phyloP scores from a whole-genome alignment of 73 alveolate species.

The Paramecium sonneborni region DNA sequence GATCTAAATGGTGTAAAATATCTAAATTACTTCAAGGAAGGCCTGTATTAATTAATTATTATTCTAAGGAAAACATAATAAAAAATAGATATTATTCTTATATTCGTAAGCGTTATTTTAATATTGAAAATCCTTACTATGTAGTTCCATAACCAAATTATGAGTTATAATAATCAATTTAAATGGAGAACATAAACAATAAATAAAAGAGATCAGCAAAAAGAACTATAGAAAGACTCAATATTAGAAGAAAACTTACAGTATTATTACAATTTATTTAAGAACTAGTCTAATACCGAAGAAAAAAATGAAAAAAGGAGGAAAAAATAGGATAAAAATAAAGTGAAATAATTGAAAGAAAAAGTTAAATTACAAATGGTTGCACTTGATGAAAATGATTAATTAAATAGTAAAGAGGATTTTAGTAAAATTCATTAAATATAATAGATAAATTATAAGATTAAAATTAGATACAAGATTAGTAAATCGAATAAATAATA shows the following conservation, averaged over 20 bases:
- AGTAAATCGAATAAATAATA: neutral
- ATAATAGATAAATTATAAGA: neutral
- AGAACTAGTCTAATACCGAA: neutral
- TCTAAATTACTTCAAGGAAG: neutral
- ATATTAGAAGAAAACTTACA: neutral
- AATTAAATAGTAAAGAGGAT: neutral
- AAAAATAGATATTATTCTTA: constrained; percentile 37
- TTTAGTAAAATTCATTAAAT: neutral
- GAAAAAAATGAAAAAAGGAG: neutral
- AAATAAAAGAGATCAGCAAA: neutral
- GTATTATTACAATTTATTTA: neutral
- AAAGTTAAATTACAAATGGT: neutral
- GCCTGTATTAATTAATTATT: neutral
- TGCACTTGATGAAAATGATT: neutral
- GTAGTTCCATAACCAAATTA: neutral
- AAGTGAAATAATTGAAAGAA: neutral
- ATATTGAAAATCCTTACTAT: constrained; percentile 33
- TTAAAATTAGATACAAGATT: neutral
- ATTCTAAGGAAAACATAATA: constrained; percentile 44
- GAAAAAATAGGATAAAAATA: neutral
- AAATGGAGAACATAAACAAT: neutral
- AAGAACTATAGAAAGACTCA: neutral
- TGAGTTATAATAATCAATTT: neutral
- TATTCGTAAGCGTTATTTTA: constrained; percentile 4
- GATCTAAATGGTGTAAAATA: neutral